A percentile compares a stretch with the other conserved stretches of the same genome.
These are phyloP conservation scores for Sequoia sempervirens DNA, from an alignment of 75 land plant species.

Conservation along the genomic window DNA sequence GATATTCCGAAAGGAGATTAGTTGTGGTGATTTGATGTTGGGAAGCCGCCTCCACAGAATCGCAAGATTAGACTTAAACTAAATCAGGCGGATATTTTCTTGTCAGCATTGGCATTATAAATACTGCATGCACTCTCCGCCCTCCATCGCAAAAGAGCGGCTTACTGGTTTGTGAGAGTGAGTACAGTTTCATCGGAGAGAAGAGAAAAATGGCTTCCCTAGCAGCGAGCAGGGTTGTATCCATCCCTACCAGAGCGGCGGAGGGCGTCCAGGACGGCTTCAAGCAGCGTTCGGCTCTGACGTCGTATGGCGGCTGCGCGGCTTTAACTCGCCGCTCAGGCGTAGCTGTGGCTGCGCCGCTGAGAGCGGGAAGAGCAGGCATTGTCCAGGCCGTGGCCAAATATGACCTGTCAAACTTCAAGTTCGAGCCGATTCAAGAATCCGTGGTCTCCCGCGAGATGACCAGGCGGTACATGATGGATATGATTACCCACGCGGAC, in stretches of 20 bases:
- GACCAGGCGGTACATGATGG: constrained; percentile 97
- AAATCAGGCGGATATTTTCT: too few relatives aligned
- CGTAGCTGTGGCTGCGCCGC: background rate
- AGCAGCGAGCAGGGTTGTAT: background rate
- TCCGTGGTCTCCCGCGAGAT: constrained; percentile 92
- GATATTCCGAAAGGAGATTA: too few relatives aligned
- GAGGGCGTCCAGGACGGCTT: background rate
- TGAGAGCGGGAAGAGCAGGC: background rate
- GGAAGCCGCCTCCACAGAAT: too few relatives aligned
- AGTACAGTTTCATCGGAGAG: too few relatives aligned
- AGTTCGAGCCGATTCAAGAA: constrained; percentile 84
- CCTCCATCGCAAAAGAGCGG: too few relatives aligned
- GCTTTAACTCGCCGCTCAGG: background rate
- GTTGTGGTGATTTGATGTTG: too few relatives aligned
- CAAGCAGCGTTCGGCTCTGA: background rate
- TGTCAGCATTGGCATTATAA: too few relatives aligned
- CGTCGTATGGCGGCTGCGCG: background rate
- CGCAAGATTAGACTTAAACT: too few relatives aligned
- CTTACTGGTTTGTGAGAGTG: too few relatives aligned
- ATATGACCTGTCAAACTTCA: constrained; percentile 62
- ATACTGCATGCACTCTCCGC: too few relatives aligned
- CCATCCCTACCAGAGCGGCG: background rate
- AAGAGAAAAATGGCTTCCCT: background rate
- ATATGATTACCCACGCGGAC: constrained; percentile 94
- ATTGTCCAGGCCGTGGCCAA: constrained; percentile 23